A percentile compares a stretch with the other conserved stretches of the same genome.
Evolutionary conservation across 2,329 filamentous ascomycete genomes (phyloP).

Genomic region (Meredithiella fracta): DNA sequence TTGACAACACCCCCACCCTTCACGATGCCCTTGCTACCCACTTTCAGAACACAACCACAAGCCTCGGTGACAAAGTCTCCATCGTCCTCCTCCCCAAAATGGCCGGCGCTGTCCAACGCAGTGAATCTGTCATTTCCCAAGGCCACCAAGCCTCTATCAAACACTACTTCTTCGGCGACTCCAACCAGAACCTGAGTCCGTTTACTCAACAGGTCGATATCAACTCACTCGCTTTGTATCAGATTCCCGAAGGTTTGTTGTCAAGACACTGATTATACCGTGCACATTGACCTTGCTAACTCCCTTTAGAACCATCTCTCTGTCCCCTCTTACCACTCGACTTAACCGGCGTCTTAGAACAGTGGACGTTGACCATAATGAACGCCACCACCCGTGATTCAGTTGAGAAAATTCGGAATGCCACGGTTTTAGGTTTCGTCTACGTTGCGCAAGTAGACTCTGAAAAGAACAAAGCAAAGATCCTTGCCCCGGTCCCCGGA

Average conservation of each 20-base stretch:
- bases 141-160: slow-evolving; percentile 62
- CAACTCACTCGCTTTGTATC: slow-evolving; percentile 56
- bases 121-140: slow-evolving; percentile 56
- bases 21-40: slow-evolving; percentile 57
- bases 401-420: slow-evolving; percentile 57
- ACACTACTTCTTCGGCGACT: slow-evolving; percentile 86
- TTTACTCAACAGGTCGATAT: slow-evolving; percentile 76
- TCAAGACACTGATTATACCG: neutral
- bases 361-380: slow-evolving; percentile 73
- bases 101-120: slow-evolving; percentile 65
- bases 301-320: slow-evolving; percentile 18
- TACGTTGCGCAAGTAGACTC: slow-evolving; percentile 88
- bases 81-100: slow-evolving; percentile 72
- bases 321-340: slow-evolving; percentile 40
- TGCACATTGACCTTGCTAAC: slow-evolving; percentile 10
- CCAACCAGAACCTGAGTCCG: slow-evolving; percentile 61
- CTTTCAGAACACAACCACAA: slow-evolving; percentile 41
- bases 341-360: slow-evolving; percentile 52
- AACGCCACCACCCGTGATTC: slow-evolving; percentile 54
- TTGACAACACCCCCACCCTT: slow-evolving; percentile 57
- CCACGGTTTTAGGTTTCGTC: slow-evolving; percentile 79
- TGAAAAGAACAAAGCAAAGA: slow-evolving; percentile 59
- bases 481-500: slow-evolving; percentile 72
- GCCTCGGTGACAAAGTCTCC: slow-evolving; percentile 49
- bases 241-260: slow-evolving; percentile 41